Percentiles rank a stretch among this genome's conserved stretches.
phyloP scores from a whole-genome alignment of 148 eudicot genomes.

The Persicaria maculosa region DNA sequence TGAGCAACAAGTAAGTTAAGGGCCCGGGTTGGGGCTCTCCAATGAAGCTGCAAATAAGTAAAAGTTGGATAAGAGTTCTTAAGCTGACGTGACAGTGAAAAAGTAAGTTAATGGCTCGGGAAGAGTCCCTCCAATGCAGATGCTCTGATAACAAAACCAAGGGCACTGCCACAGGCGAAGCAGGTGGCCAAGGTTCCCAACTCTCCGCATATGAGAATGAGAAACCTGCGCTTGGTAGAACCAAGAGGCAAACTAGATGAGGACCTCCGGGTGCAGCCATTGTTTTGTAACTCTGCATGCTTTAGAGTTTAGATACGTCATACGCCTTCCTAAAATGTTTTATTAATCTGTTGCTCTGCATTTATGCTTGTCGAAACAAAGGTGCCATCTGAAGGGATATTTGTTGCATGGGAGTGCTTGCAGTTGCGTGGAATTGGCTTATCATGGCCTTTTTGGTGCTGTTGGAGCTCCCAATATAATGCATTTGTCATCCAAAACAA shows the following conservation, averaged over 20 bases:
- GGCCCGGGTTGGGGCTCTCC: too few species aligned
- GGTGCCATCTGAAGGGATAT: not conserved
- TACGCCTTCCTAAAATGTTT: not conserved
- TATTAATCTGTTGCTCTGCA: not conserved
- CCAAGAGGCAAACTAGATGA: not conserved
- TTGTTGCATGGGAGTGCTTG: constrained; percentile 7
- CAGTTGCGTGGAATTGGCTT: constrained; percentile 2
- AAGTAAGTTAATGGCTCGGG: too few species aligned
- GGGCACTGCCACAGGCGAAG: too few species aligned
- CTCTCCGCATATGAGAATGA: not conserved
- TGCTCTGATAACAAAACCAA: too few species aligned
- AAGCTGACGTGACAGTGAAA: too few species aligned
- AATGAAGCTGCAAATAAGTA: too few species aligned
- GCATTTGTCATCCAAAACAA: too few species aligned
- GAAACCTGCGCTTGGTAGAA: not conserved
- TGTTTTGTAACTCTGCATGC: not conserved
- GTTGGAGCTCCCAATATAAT: not conserved
- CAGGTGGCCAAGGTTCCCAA: too few species aligned
- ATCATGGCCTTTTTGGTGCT: not conserved
- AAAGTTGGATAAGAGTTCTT: too few species aligned
- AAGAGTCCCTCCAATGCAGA: too few species aligned
- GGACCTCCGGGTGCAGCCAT: not conserved
- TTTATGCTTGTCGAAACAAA: not conserved
- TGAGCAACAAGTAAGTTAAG: too few species aligned
- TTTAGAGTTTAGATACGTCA: too few species aligned